phyloP scores from a whole-genome alignment of 768 basidiomycete species.

The Podaxis rugospora region DNA sequence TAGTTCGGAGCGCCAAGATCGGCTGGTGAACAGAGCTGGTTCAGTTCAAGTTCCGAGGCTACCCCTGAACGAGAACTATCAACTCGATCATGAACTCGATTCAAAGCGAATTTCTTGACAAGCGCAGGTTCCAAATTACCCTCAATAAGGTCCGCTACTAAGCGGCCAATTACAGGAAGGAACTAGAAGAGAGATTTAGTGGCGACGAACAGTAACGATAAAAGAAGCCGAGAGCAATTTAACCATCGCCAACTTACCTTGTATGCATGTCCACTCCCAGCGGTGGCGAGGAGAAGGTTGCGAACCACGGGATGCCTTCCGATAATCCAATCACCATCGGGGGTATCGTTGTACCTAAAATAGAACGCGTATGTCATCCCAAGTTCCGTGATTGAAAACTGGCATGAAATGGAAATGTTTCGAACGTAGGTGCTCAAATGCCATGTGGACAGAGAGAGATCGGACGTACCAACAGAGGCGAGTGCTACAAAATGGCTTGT shows the following conservation, averaged over 20 bases:
- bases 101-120: slow-evolving; percentile 58
- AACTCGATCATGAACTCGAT: slow-evolving; percentile 32
- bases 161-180: slow-evolving; percentile 75
- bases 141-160: slow-evolving; percentile 73
- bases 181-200: slow-evolving; percentile 48
- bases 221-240: not conserved
- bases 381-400: not conserved
- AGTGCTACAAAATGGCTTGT: slow-evolving; percentile 67
- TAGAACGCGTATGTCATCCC: not conserved
- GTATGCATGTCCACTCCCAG: slow-evolving; percentile 84
- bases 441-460: slow-evolving; percentile 2
- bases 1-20: slow-evolving; percentile 28
- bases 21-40: slow-evolving; percentile 43
- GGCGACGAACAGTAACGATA: not conserved
- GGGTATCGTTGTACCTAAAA: slow-evolving; percentile 83
- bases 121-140: slow-evolving; percentile 51
- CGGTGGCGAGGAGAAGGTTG: slow-evolving; percentile 76
- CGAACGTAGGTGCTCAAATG: not conserved
- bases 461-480: slow-evolving; percentile 80
- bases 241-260: slow-evolving; percentile 46
- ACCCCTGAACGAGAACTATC: slow-evolving; percentile 32
- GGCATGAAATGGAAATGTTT: not conserved
- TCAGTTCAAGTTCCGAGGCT: slow-evolving; percentile 36
- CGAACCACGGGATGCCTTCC: slow-evolving; percentile 57
- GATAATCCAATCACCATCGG: slow-evolving; percentile 87